Base-by-base conservation (phyloP, 108 stramenopile species). In the Seminavis robusta region DNA sequence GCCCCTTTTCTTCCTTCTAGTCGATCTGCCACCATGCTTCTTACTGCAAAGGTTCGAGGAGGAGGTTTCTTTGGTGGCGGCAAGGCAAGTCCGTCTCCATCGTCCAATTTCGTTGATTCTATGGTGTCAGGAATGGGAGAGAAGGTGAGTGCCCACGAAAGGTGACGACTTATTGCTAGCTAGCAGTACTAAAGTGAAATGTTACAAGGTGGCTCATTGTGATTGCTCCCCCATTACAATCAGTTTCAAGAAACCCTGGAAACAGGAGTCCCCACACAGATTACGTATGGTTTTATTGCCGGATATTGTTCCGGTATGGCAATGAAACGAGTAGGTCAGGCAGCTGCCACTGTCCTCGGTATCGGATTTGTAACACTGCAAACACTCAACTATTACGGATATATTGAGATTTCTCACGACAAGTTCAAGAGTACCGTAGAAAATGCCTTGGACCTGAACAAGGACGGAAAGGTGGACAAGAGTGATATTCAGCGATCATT, bases 301-400 rank as follows among this genome's bases (percentile, higher is more conserved):
- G 86, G 86, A 45, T 87, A 73, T 59, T 63, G 80, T 27, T 61
- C 61, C 24, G 86, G 86, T 21, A 69, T 66, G 42, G 77, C 86
- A 0, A 40, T 87, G 51, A 87, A 87, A 40, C 78, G 83, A 47
- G 54, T 79, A 9, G 86, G 86, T 27, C 61, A 67, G 26, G 70
- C 56, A 11, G 76, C 71, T 13, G 80, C 81, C 24, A 54, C 79
- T 38, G 59, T 77, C 3, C 32, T 87, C 10, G 86, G 86, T 39
- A 15, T 71, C 9, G 81, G 79, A 33, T 87, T 83, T 64, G 47
- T 80, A 4, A 63, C 50, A 26, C 16, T 87, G 44, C 86, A 87
- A 56, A 47, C 74, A 0, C 58, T 80, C 31, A 65, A 53, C 16
- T 80, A 72, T 52, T 15, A 52, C 9, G 86, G 86, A 40, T 87